Evolutionary conservation across 495 filamentous ascomycete genomes (phyloP).

Genomic region (Durotheca rogersii): DNA sequence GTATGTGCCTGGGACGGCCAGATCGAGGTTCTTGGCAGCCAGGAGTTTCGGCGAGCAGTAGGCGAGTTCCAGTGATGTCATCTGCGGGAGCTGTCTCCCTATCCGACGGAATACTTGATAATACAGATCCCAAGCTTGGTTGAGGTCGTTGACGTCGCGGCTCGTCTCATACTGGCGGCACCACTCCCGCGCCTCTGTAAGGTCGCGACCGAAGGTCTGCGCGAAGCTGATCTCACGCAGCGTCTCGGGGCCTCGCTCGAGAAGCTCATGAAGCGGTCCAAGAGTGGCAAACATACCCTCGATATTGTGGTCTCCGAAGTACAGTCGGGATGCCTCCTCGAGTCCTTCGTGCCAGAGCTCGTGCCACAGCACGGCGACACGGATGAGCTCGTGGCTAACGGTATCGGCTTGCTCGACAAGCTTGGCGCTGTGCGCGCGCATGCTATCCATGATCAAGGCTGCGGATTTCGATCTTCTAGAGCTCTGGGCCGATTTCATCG

Average conservation of each 20-base stretch:
- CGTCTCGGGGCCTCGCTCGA: slow-evolving; percentile 87
- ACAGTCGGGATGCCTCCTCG: slow-evolving; percentile 89
- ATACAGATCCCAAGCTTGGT: slow-evolving; percentile 98
- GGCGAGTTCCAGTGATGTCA: slow-evolving; percentile 88
- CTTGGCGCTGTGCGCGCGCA: slow-evolving; percentile 91
- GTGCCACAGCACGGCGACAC: slow-evolving; percentile 96
- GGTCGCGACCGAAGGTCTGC: slow-evolving; percentile 94
- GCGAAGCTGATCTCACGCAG: slow-evolving; percentile 94
- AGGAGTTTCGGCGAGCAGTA: slow-evolving; percentile 94
- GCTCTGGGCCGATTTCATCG: slow-evolving; percentile 84
- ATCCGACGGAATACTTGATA: slow-evolving; percentile 97
- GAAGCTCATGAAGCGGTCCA: slow-evolving; percentile 84
- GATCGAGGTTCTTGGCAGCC: slow-evolving; percentile 74
- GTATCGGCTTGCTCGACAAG: slow-evolving; percentile 93
- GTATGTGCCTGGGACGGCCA: slow-evolving; percentile 94
- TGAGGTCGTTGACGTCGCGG: slow-evolving; percentile 87
- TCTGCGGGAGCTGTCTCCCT: slow-evolving; percentile 84
- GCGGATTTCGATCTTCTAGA: slow-evolving; percentile 81
- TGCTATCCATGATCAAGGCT: slow-evolving; percentile 90
- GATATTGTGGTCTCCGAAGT: slow-evolving; percentile 93
- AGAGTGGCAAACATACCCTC: slow-evolving; percentile 95
- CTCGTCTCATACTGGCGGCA: slow-evolving; percentile 87
- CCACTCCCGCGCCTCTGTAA: slow-evolving; percentile 92
- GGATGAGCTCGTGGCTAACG: slow-evolving; percentile 91
- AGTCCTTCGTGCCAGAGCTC: slow-evolving; percentile 99